Base-by-base conservation (phyloP, 2,329 filamentous ascomycete species). In the Dothideomycetidae sp. region DNA sequence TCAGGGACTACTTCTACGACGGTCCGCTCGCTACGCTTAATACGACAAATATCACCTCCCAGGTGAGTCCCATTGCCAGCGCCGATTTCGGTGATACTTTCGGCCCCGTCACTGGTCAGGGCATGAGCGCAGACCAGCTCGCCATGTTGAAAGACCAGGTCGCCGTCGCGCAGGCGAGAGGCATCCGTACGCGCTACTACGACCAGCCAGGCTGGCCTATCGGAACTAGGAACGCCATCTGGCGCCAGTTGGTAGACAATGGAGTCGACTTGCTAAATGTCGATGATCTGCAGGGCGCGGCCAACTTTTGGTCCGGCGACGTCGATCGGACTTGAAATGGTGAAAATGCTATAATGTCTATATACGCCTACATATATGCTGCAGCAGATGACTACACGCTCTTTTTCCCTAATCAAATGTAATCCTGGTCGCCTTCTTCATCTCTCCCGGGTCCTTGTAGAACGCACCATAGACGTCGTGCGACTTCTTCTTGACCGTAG, bases 401-500 rank as follows among this genome's bases (percentile, higher is more conserved):
- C 28, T 35, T n/a, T n/a, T n/a, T n/a, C n/a, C 40, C 45, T 43
- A 56, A 42, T 93, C 84, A 64, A 94, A 94, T 32, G 75, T 86
- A 55, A 94, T 93, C 68, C 93, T 94, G 40, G 80, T 90, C 17
- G 82, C 78, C 59, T 81, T 78, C 62, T 88, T 80, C 56, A 72
- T 82, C 58, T 78, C 78, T n/a, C 41, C 36, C 5, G 82, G 76
- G 50, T 94, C 84, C 62, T 90, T 93, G 69, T 81, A 93, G 57
- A 96, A 96, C 19, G 85, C 84, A 40, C 90, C 90, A 55, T 96
- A 98, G 33, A 82, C 81, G 53, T 85, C 81, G 63, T 98, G 90
- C 33, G 77, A 73, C 84, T 96, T 96, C 75, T 93, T 94, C 75
- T 96, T 98, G 36, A 98, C 90, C 1, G 88, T 96, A 14, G 85